Conservation (phyloP, 2,329 filamentous ascomycete genomes). For the Drechslerella stenobrocha region DNA sequence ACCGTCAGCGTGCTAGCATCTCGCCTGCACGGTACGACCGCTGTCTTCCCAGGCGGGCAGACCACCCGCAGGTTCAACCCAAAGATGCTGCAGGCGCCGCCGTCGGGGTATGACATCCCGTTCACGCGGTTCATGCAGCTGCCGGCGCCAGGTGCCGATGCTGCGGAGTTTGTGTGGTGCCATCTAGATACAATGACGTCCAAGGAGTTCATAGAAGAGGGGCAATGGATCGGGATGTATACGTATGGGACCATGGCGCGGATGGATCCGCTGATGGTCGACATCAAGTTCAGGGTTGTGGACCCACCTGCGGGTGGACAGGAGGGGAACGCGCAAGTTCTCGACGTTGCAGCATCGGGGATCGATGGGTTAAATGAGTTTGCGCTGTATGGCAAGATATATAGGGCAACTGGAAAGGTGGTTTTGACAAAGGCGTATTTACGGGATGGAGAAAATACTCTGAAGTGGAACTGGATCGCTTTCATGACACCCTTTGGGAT, state of each 20-base stretch:
- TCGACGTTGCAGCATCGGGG: slow-evolving; percentile 16
- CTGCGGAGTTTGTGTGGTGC: slow-evolving; percentile 28
- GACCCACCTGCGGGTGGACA: background rate
- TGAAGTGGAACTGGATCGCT: slow-evolving; percentile 21
- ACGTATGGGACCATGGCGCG: slow-evolving; percentile 10
- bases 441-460: background rate
- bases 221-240: slow-evolving; percentile 35
- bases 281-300: slow-evolving; percentile 20
- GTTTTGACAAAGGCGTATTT: slow-evolving; percentile 21
- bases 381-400: slow-evolving; percentile 23
- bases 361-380: slow-evolving; percentile 19
- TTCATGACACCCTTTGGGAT: slow-evolving; percentile 48
- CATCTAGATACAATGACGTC: slow-evolving; percentile 33
- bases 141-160: slow-evolving; percentile 10
- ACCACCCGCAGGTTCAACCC: slow-evolving; percentile 3
- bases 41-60: background rate
- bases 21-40: slow-evolving; percentile 2
- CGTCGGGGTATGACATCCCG: slow-evolving; percentile 23
- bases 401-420: slow-evolving; percentile 24
- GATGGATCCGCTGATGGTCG: slow-evolving; percentile 31
- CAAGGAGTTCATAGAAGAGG: slow-evolving; percentile 28
- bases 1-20: slow-evolving; percentile 16
- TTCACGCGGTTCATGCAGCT: slow-evolving; percentile 38
- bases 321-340: background rate
- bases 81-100: slow-evolving; percentile 7